A percentile compares a stretch with the other conserved stretches of the same genome.
Conservation (phyloP, 1,284 basidiomycete species). For the Melanopsichium pennsylvanicum region DNA sequence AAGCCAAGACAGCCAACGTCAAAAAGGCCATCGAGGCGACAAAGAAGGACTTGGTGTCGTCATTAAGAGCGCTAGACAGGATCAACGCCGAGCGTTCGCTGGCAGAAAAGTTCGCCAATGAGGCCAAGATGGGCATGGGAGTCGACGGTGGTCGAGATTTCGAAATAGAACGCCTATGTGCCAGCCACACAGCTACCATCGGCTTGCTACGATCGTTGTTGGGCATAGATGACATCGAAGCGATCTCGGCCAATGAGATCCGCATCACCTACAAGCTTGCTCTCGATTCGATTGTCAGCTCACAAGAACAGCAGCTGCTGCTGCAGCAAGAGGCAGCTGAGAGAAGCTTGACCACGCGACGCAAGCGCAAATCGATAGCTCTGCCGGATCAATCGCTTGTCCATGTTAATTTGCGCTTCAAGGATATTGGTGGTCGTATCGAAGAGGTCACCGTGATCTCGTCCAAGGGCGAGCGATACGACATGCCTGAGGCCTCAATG, state of each 20-base stretch:
- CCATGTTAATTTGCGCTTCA: slow-evolving; percentile 37
- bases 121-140: slow-evolving; percentile 55
- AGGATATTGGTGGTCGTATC: slow-evolving; percentile 45
- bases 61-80: slow-evolving; percentile 46
- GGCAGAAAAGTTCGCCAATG: slow-evolving; percentile 56
- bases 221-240: slow-evolving; percentile 45
- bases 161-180: slow-evolving; percentile 53
- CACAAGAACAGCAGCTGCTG: slow-evolving; percentile 16
- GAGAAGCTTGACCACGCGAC: slow-evolving; percentile 8
- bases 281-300: slow-evolving; percentile 21
- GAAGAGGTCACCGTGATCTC: slow-evolving; percentile 40
- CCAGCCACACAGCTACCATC: slow-evolving; percentile 43
- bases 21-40: slow-evolving; percentile 48
- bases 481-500: slow-evolving; percentile 42
- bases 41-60: slow-evolving; percentile 54
- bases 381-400: slow-evolving; percentile 34
- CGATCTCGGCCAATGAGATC: slow-evolving; percentile 29
- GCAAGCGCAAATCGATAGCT: slow-evolving; percentile 44
- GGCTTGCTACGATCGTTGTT: slow-evolving; percentile 35
- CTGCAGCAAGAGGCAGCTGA: slow-evolving; percentile 6
- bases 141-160: slow-evolving; percentile 54
- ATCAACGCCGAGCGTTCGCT: slow-evolving; percentile 55
- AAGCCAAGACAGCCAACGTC: slow-evolving; percentile 45
- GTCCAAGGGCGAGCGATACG: slow-evolving; percentile 37
- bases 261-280: slow-evolving; percentile 44